Evolutionary conservation across 2,329 filamentous ascomycete species (phyloP).

Genomic region (Pseudogymnoascus sp.): DNA sequence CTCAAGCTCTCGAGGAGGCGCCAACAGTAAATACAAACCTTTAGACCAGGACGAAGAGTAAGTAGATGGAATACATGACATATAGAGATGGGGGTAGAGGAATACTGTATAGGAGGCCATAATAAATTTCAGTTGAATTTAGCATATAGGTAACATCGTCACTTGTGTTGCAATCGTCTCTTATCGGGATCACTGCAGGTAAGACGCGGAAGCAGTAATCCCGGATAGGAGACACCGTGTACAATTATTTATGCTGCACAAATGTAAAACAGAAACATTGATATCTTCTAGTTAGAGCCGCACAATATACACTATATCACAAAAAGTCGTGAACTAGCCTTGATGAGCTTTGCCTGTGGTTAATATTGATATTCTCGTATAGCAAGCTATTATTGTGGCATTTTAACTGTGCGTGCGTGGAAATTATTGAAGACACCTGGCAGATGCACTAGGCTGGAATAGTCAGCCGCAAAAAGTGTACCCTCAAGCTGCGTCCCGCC

Average conservation of each 20-base stretch:
- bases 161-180: neutral
- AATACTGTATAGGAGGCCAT: conserved; percentile 4
- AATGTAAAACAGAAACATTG: conserved; percentile 1
- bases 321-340: neutral
- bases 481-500: neutral
- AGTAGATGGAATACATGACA: conserved; percentile 15
- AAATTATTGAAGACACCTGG: conserved; percentile 10
- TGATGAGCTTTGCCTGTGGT: neutral
- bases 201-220: neutral
- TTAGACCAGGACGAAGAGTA: conserved; percentile 38
- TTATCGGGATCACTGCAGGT: neutral
- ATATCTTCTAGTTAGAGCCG: neutral
- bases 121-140: neutral
- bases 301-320: neutral
- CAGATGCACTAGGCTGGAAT: conserved; percentile 10
- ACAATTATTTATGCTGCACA: conserved; percentile 3
- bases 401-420: conserved; percentile 5
- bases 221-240: neutral
- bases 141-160: neutral
- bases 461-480: conserved; percentile 11
- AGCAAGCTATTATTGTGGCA: neutral
- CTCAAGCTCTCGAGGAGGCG: conserved; percentile 22
- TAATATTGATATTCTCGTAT: conserved; percentile 6
- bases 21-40: conserved; percentile 24
- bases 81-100: conserved; percentile 9